phyloP scores from a whole-genome alignment of 768 basidiomycete species.

The Pholiota microspora region DNA sequence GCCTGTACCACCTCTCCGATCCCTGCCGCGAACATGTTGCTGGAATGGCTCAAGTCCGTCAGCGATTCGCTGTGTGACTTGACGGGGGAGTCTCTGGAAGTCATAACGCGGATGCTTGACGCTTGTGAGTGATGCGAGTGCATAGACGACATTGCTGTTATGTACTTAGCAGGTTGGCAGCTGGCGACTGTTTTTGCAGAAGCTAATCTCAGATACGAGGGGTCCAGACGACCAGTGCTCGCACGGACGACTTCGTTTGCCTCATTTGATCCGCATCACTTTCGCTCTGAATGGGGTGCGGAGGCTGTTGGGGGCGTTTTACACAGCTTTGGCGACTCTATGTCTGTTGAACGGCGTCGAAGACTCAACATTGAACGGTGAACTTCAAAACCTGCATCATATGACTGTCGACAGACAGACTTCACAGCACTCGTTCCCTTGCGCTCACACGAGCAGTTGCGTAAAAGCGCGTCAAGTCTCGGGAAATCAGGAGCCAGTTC shows the following conservation, averaged over 20 bases:
- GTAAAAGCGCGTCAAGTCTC: neutral
- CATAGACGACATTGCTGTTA: neutral
- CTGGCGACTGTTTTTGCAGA: neutral
- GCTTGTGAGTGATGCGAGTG: conserved; percentile 13
- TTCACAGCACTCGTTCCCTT: neutral
- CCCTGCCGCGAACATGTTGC: conserved; percentile 30
- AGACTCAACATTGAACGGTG: neutral
- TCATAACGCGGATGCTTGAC: conserved; percentile 16
- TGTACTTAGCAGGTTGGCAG: neutral
- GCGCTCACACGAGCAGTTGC: neutral
- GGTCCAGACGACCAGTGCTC: neutral
- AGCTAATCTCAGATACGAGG: neutral
- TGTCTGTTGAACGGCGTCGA: neutral
- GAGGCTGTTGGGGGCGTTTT: neutral
- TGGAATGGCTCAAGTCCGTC: conserved; percentile 19
- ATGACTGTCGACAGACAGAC: no score
- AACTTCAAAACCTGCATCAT: neutral
- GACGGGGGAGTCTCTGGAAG: conserved; percentile 13
- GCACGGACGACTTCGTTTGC: conserved; percentile 1
- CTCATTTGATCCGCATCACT: conserved; percentile 10
- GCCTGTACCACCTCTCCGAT: conserved; percentile 32
- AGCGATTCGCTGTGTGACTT: conserved; percentile 14
- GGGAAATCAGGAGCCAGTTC: no score
- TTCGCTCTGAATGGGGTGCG: neutral
- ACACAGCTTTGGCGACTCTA: neutral